Percentiles rank a stretch among this genome's conserved stretches.
These are phyloP conservation scores for Mycena chlorophos DNA, from an alignment of 768 basidiomycete species.

Conservation along the genomic window DNA sequence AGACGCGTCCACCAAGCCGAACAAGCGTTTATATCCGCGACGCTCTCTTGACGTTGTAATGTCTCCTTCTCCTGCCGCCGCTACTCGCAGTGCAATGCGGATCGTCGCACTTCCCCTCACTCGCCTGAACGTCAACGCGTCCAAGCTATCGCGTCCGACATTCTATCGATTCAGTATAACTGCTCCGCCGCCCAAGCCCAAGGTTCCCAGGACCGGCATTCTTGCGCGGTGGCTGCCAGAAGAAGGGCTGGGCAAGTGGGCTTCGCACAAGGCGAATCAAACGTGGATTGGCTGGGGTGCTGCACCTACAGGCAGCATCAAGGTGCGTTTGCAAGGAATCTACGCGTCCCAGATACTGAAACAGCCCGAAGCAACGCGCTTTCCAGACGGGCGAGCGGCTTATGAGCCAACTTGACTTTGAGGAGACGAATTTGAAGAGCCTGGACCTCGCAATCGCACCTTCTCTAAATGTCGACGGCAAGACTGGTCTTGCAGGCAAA, in stretches of 20 bases:
- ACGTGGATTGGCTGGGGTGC: constrained; percentile 50
- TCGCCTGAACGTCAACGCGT: constrained; percentile 20
- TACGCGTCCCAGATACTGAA: not conserved
- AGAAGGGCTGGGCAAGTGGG: constrained; percentile 27
- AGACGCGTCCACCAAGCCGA: not conserved
- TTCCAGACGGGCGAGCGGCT: constrained; percentile 46
- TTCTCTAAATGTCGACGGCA: constrained; percentile 13
- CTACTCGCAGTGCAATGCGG: constrained; percentile 33
- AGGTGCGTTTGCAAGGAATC: constrained; percentile 32
- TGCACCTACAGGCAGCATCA: constrained; percentile 47
- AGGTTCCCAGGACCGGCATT: constrained; percentile 24
- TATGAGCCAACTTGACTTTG: not conserved
- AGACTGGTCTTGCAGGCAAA: constrained; percentile 1
- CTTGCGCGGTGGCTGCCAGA: constrained; percentile 18
- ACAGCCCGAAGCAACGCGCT: constrained; percentile 36
- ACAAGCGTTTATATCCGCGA: no score
- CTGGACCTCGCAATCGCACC: constrained; percentile 52
- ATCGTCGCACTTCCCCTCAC: constrained; percentile 50
- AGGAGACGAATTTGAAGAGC: not conserved
- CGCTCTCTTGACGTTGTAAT: no score
- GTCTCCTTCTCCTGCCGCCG: constrained; percentile 1
- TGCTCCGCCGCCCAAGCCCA: constrained; percentile 18
- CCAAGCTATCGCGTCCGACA: constrained; percentile 28
- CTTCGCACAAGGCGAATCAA: constrained; percentile 35
- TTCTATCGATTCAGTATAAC: constrained; percentile 44